Conservation (phyloP, 2,329 filamentous ascomycete species). For the Fusarium denticulatum region DNA sequence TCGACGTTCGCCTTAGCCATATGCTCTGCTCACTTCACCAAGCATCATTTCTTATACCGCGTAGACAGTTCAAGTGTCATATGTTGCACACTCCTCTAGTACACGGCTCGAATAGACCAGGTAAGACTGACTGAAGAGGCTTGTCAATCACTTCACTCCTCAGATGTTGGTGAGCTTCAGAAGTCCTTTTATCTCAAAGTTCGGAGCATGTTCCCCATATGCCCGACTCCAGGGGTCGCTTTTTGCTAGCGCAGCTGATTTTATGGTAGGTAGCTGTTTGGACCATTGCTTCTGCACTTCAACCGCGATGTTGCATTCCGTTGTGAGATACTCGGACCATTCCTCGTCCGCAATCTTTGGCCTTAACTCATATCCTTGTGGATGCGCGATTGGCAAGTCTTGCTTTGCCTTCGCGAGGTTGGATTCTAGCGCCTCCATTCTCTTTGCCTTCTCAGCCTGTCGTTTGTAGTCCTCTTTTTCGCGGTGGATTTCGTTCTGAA, state of each 20-base stretch:
- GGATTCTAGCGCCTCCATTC: neutral
- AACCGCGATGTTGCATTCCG: neutral
- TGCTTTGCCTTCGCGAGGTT: neutral
- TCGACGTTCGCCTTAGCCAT: neutral
- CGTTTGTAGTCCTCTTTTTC: neutral
- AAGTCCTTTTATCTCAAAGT: neutral
- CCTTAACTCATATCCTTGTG: neutral
- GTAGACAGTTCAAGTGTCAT: too few species aligned
- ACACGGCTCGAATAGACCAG: fast-evolving
- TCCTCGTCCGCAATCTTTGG: neutral
- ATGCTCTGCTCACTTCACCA: neutral
- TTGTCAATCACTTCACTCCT: fast-evolving
- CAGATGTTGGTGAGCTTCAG: neutral
- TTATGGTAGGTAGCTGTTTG: neutral
- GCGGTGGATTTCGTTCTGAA: neutral
- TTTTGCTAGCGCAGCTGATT: too few species aligned
- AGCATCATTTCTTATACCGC: neutral
- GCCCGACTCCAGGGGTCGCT: fast-evolving
- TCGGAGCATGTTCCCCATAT: fast-evolving
- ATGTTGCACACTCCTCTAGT: too few species aligned
- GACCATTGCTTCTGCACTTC: neutral
- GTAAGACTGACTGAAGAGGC: neutral
- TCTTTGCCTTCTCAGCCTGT: neutral
- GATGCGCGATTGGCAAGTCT: fast-evolving
- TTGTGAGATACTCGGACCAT: neutral